phyloP scores from a whole-genome alignment of 495 filamentous ascomycete genomes.

The Pyrenula aspistea region DNA sequence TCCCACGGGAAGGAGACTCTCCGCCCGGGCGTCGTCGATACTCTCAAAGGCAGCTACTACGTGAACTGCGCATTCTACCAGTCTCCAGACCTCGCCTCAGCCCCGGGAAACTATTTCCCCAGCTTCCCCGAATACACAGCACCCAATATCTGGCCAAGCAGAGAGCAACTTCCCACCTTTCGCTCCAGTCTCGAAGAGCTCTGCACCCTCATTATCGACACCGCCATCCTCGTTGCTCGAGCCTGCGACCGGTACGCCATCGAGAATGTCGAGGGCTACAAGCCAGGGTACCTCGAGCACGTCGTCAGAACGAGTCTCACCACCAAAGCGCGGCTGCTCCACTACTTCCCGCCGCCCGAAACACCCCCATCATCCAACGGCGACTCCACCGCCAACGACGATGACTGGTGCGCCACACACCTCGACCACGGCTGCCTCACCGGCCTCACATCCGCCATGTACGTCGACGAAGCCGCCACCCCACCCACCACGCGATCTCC shows the following conservation, averaged over 20 bases:
- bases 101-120: constrained; percentile 38
- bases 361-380: background rate
- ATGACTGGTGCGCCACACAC: constrained; percentile 96
- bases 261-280: constrained; percentile 63
- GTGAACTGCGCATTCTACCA: constrained; percentile 93
- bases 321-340: constrained; percentile 83
- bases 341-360: constrained; percentile 61
- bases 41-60: constrained; percentile 91
- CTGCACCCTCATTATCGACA: constrained; percentile 77
- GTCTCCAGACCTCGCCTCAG: constrained; percentile 39
- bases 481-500: constrained; percentile 23
- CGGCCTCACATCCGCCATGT: constrained; percentile 91
- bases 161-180: constrained; percentile 60
- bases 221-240: constrained; percentile 70
- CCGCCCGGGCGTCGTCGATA: constrained; percentile 79
- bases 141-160: constrained; percentile 75
- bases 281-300: constrained; percentile 64
- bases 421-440: constrained; percentile 89
- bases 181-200: constrained; percentile 57
- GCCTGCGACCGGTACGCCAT: constrained; percentile 82
- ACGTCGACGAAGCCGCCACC: constrained; percentile 62
- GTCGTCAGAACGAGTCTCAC: constrained; percentile 77
- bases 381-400: constrained; percentile 39
- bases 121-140: constrained; percentile 54
- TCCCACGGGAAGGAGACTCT: constrained; percentile 92